Evolutionary conservation across 495 filamentous ascomycete genomes (phyloP).

Genomic region (Arthonia radiata): DNA sequence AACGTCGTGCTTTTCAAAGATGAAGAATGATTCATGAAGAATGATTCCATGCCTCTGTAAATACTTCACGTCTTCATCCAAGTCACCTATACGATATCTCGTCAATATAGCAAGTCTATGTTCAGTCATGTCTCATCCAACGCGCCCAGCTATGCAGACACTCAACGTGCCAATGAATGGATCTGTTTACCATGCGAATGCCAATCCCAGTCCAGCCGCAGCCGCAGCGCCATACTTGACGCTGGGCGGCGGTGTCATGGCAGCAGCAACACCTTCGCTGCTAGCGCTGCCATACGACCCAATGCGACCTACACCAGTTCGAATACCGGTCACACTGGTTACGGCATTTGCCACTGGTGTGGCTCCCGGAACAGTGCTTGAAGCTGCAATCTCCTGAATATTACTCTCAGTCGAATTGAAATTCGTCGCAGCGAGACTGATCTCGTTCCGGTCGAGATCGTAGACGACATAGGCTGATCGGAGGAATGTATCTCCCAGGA

Average conservation of each 20-base stretch:
- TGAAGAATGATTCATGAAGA: too few relatives aligned
- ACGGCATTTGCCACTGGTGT: constrained; percentile 40
- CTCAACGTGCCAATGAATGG: too few relatives aligned
- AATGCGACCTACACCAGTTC: too few relatives aligned
- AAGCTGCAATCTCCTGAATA: neutral
- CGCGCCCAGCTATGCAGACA: too few relatives aligned
- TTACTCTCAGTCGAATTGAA: constrained; percentile 2
- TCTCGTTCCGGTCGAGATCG: constrained; percentile 6
- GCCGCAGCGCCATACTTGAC: constrained; percentile 1
- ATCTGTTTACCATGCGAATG: constrained; percentile 6
- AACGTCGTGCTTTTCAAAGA: too few relatives aligned
- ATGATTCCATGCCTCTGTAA: too few relatives aligned
- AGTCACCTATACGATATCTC: too few relatives aligned
- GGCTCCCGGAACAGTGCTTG: constrained; percentile 21
- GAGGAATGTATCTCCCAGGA: constrained; percentile 5
- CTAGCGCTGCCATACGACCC: constrained; percentile 10
- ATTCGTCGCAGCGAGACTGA: constrained; percentile 4
- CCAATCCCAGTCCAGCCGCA: constrained; percentile 3
- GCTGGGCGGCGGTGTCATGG: constrained; percentile 1
- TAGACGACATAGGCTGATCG: constrained; percentile 7
- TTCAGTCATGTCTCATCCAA: too few relatives aligned
- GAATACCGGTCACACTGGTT: constrained; percentile 12
- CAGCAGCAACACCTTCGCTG: constrained; percentile 1
- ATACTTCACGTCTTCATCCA: too few relatives aligned
- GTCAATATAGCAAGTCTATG: too few relatives aligned